Percentiles rank a stretch among this genome's conserved stretches.
Evolutionary conservation across 2,329 filamentous ascomycete species (phyloP).

Genomic region (Tolypocladium cylindrosporum): DNA sequence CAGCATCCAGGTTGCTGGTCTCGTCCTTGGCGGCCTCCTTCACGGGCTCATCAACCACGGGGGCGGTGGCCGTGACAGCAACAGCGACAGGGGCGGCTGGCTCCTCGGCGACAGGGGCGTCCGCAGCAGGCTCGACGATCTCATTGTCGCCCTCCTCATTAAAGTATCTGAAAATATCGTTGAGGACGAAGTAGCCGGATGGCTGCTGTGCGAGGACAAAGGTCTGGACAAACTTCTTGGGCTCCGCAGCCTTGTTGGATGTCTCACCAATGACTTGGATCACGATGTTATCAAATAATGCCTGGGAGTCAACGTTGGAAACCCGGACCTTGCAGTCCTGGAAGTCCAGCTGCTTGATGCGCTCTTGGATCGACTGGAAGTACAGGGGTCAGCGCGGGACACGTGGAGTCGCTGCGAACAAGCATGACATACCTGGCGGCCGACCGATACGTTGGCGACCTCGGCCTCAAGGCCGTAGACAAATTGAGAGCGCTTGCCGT

Average conservation of each 20-base stretch:
- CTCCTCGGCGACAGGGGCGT: constrained; percentile 15
- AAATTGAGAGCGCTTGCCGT: constrained; percentile 91
- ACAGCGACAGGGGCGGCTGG: constrained; percentile 13
- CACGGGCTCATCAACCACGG: constrained; percentile 16
- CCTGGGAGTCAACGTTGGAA: constrained; percentile 94
- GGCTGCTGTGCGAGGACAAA: constrained; percentile 95
- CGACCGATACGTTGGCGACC: constrained; percentile 75
- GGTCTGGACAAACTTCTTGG: constrained; percentile 95
- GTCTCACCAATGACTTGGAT: constrained; percentile 98
- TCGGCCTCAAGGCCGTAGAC: constrained; percentile 89
- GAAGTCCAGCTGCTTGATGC: constrained; percentile 87
- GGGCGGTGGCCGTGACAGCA: constrained; percentile 10
- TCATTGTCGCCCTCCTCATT: constrained; percentile 74
- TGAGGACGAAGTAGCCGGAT: constrained; percentile 95
- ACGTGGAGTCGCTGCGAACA: not conserved
- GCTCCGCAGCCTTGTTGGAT: constrained; percentile 83
- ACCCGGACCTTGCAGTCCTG: constrained; percentile 98
- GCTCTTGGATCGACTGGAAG: constrained; percentile 78
- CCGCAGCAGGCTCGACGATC: constrained; percentile 22
- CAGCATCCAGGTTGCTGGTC: constrained; percentile 28
- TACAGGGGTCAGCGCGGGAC: constrained; percentile 4
- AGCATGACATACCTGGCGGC: constrained; percentile 56
- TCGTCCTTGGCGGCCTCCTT: constrained; percentile 26
- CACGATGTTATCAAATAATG: constrained; percentile 85
- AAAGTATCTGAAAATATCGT: constrained; percentile 95